Conservation (phyloP, 345 rosid species). For the Tarenaya hassleriana region DNA sequence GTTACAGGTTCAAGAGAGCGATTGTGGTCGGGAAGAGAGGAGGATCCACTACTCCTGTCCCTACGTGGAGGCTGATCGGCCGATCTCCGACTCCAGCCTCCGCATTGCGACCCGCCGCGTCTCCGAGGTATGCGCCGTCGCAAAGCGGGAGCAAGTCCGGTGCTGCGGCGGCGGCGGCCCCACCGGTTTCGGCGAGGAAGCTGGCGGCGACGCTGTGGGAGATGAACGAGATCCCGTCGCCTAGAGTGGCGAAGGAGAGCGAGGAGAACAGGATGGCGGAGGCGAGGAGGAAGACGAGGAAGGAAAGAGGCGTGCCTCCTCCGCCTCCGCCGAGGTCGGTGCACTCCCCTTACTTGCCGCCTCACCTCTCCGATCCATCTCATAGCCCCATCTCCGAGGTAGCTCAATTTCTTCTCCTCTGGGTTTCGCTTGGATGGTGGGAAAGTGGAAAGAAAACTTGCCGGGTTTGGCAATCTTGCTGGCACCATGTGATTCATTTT, state of each 20-base stretch:
- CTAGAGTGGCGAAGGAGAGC: conserved; percentile 38
- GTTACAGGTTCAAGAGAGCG: conserved; percentile 78
- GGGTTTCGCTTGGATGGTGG: conserved; percentile 22
- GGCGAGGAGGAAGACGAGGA: conserved; percentile 42
- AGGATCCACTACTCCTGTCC: conserved; percentile 84
- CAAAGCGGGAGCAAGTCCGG: conserved; percentile 39
- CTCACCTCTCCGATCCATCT: conserved; percentile 93
- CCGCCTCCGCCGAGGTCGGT: conserved; percentile 42
- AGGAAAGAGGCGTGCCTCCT: conserved; percentile 42
- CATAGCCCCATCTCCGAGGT: conserved; percentile 97
- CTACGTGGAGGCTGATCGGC: conserved; percentile 77
- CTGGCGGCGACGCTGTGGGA: conserved; percentile 98
- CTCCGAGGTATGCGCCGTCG: conserved; percentile 50
- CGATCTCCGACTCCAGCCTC: conserved; percentile 55
- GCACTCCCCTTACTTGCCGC: conserved; percentile 77
- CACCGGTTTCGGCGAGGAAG: conserved; percentile 90
- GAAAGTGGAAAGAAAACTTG: conserved; percentile 17
- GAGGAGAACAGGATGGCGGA: conserved; percentile 40
- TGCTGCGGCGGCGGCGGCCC: conserved; percentile 33
- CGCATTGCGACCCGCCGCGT: conserved; percentile 40
- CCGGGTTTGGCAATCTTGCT: conserved; percentile 27
- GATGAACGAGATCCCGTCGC: conserved; percentile 93
- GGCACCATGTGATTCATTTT: conserved; percentile 29
- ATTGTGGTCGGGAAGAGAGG: conserved; percentile 73
- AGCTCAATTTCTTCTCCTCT: not conserved